A percentile compares a stretch with the other conserved stretches of the same genome.
Conservation (phyloP, 139 green algal genomes). For the Chloropicon primus region DNA sequence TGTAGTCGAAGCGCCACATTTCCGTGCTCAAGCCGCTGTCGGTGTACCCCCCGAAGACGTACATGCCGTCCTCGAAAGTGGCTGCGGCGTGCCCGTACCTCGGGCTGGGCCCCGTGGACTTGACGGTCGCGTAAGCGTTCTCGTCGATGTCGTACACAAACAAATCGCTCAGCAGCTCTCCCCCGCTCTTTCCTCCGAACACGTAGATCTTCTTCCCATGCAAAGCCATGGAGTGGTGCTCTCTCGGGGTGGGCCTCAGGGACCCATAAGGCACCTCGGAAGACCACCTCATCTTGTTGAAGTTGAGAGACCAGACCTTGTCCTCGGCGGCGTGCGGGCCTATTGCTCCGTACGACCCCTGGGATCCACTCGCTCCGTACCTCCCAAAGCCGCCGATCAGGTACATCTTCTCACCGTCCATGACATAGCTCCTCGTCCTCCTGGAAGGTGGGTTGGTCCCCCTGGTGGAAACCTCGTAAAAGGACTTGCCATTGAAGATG, state of each 20-base stretch:
- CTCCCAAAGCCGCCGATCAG: conserved; percentile 8
- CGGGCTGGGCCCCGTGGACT: background rate
- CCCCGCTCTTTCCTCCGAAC: conserved; percentile 3
- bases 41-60: conserved; percentile 8
- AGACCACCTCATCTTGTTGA: background rate
- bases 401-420: conserved; percentile 8
- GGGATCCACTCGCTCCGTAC: background rate
- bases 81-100: conserved; percentile 6
- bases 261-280: conserved; percentile 5
- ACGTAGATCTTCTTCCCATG: background rate
- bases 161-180: background rate
- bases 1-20: conserved; percentile 4
- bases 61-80: background rate
- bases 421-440: background rate
- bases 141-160: conserved; percentile 4
- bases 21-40: background rate
- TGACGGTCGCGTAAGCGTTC: background rate
- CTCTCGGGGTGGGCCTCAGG: background rate
- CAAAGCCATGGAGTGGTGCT: conserved; percentile 2
- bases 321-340: conserved; percentile 1
- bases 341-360: background rate
- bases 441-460: conserved; percentile 1
- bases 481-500: background rate
- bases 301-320: conserved; percentile 10
- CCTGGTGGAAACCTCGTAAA: background rate